Percentiles rank a stretch among this genome's conserved stretches.
phyloP scores from a whole-genome alignment of 1,139 yeast genomes.

The Sugiyamaella pinicola region DNA sequence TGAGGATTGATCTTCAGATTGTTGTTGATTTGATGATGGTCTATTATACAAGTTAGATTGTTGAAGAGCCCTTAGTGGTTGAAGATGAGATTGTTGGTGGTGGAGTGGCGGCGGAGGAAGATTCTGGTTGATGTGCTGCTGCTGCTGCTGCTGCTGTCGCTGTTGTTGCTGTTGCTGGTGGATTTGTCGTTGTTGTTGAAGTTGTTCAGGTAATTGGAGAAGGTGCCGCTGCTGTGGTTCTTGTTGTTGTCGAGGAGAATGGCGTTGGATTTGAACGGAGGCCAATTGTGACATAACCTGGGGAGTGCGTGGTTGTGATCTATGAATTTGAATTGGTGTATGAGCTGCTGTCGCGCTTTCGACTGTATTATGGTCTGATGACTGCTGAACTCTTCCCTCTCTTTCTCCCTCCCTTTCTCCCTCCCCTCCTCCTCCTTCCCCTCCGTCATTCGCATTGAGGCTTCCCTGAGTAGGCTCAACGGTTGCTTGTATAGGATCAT shows the following conservation, averaged over 20 bases:
- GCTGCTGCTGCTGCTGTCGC: constrained; percentile 22
- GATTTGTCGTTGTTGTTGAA: constrained; percentile 24
- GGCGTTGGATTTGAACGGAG: constrained; percentile 33
- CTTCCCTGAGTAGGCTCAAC: no score
- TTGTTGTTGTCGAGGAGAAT: constrained; percentile 31
- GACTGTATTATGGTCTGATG: constrained; percentile 20
- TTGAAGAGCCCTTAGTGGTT: not conserved
- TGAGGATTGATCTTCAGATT: constrained; percentile 9
- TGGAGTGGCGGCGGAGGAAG: constrained; percentile 1
- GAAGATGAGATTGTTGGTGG: constrained; percentile 5
- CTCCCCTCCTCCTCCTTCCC: no score
- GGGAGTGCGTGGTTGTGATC: constrained; percentile 16
- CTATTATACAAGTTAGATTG: constrained; percentile 11
- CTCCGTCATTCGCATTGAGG: no score
- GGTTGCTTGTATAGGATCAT: no score
- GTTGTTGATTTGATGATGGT: constrained; percentile 20
- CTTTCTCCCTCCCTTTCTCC: no score
- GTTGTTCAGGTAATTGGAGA: constrained; percentile 27
- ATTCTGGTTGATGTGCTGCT: not conserved
- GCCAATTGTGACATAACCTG: constrained; percentile 27
- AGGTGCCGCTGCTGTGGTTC: constrained; percentile 19
- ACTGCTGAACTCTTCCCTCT: constrained; percentile 14
- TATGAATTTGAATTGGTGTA: constrained; percentile 20
- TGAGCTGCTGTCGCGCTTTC: constrained; percentile 20
- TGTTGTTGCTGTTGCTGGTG: constrained; percentile 27